Evolutionary conservation across 1,139 yeast species (phyloP).

Genomic region (Kodamaea sp.): DNA sequence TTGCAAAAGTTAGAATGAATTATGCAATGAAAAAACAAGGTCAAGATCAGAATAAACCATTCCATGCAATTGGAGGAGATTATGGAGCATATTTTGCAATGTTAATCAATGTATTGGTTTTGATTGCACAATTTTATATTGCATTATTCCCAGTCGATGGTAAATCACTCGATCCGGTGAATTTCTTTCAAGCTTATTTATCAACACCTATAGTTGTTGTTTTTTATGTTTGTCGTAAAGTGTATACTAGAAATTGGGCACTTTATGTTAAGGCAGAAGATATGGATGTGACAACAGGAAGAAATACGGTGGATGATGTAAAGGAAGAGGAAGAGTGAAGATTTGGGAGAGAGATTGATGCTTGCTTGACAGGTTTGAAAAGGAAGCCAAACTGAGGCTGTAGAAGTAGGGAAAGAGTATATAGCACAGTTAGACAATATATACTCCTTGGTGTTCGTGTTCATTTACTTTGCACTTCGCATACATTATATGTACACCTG

Average conservation of each 20-base stretch:
- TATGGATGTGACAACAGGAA: slow-evolving; percentile 51
- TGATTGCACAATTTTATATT: slow-evolving; percentile 39
- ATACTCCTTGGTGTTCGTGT: too few relatives aligned
- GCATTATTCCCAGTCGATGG: slow-evolving; percentile 38
- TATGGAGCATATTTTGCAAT: slow-evolving; percentile 15
- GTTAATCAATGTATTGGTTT: slow-evolving; percentile 23
- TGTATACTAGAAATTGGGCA: slow-evolving; percentile 42
- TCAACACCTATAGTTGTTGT: slow-evolving; percentile 51
- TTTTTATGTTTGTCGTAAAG: slow-evolving; percentile 49
- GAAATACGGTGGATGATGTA: slow-evolving; percentile 50
- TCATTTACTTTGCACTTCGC: too few relatives aligned
- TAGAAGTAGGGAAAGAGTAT: too few relatives aligned
- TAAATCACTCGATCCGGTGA: slow-evolving; percentile 25
- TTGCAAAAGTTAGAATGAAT: slow-evolving; percentile 22
- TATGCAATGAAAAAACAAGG: slow-evolving; percentile 18
- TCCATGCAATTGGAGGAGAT: slow-evolving; percentile 14
- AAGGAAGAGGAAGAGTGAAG: slow-evolving; percentile 7
- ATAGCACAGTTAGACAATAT: too few relatives aligned
- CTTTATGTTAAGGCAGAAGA: slow-evolving; percentile 37
- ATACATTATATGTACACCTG: too few relatives aligned
- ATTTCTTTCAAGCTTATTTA: slow-evolving; percentile 52
- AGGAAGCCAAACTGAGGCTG: too few relatives aligned
- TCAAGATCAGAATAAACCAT: slow-evolving; percentile 12
- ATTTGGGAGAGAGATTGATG: too few relatives aligned
- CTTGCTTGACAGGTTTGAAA: too few relatives aligned